phyloP scores from a whole-genome alignment of 371 early-diverging fungal genomes.

The Gilbertella persicaria region DNA sequence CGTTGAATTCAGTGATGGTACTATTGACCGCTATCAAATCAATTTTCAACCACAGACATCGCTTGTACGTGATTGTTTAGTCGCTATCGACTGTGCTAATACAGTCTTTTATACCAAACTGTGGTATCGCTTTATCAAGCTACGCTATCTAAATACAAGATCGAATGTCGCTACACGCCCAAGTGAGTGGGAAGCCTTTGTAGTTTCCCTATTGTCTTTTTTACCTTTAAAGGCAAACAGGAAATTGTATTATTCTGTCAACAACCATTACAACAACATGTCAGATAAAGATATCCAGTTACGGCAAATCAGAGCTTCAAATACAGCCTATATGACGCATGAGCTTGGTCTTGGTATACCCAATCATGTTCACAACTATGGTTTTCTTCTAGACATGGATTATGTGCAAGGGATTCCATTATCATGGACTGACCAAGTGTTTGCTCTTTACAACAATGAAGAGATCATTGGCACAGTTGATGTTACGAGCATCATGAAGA shows the following conservation, averaged over 20 bases:
- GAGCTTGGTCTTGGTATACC: not conserved
- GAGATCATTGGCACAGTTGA: not conserved
- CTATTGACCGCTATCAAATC: conserved; percentile 35
- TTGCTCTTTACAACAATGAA: conserved; percentile 10
- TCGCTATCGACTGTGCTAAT: conserved; percentile 50
- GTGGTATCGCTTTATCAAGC: conserved; percentile 14
- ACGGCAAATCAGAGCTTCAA: conserved; percentile 9
- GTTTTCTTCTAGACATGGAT: conserved; percentile 15
- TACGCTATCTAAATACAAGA: not conserved
- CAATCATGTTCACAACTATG: not conserved
- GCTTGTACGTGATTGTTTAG: conserved; percentile 48
- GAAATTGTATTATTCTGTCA: not conserved
- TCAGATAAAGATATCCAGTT: conserved; percentile 2
- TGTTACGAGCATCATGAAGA: conserved; percentile 31
- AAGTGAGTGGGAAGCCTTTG: conserved; percentile 62
- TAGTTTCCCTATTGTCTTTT: conserved; percentile 54
- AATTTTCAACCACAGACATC: conserved; percentile 37
- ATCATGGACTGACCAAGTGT: conserved; percentile 20
- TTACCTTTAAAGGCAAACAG: conserved; percentile 20
- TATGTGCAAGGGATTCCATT: conserved; percentile 22
- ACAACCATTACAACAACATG: not conserved
- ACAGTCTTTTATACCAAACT: conserved; percentile 25
- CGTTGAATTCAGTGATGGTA: conserved; percentile 26
- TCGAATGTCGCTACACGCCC: not conserved
- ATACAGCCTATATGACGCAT: not conserved